Conservation (phyloP, 139 green algal species). For the Picochlorum costavermella region DNA sequence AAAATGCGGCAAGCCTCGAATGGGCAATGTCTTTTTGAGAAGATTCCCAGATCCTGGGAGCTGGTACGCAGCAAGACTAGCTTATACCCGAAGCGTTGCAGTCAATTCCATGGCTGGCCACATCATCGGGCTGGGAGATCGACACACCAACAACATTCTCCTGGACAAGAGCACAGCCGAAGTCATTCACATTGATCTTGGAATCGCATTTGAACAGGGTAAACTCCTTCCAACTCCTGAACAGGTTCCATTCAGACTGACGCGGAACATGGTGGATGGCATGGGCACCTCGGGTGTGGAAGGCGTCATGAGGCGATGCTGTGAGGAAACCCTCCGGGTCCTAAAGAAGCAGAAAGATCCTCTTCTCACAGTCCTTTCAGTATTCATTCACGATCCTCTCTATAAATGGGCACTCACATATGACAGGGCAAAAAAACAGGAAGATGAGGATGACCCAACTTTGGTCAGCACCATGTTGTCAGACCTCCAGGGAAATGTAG, state of each 20-base stretch:
- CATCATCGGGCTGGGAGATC: slow-evolving; percentile 87
- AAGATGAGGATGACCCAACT: background rate
- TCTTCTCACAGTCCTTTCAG: slow-evolving; percentile 58
- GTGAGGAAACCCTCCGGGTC: slow-evolving; percentile 74
- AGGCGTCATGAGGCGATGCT: slow-evolving; percentile 82
- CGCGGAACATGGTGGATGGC: slow-evolving; percentile 86
- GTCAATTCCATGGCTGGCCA: slow-evolving; percentile 76
- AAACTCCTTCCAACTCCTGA: slow-evolving; percentile 83
- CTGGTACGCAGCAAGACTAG: slow-evolving; percentile 65
- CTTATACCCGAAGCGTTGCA: slow-evolving; percentile 75
- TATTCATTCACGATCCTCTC: slow-evolving; percentile 92
- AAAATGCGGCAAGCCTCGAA: slow-evolving; percentile 45
- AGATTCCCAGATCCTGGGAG: slow-evolving; percentile 51
- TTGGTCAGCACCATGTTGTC: slow-evolving; percentile 2
- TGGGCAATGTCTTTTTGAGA: slow-evolving; percentile 96
- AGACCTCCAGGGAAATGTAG: slow-evolving; percentile 27
- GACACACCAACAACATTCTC: slow-evolving; percentile 90
- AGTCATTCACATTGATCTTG: slow-evolving; percentile 97
- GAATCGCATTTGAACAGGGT: slow-evolving; percentile 93
- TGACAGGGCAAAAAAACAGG: slow-evolving; percentile 43
- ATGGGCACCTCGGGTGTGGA: slow-evolving; percentile 83
- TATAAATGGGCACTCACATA: slow-evolving; percentile 70
- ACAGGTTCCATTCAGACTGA: slow-evolving; percentile 91
- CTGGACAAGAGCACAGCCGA: slow-evolving; percentile 69
- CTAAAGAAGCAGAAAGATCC: slow-evolving; percentile 48